phyloP scores from a whole-genome alignment of 108 stramenopile species.

The Craspedostauros australis region DNA sequence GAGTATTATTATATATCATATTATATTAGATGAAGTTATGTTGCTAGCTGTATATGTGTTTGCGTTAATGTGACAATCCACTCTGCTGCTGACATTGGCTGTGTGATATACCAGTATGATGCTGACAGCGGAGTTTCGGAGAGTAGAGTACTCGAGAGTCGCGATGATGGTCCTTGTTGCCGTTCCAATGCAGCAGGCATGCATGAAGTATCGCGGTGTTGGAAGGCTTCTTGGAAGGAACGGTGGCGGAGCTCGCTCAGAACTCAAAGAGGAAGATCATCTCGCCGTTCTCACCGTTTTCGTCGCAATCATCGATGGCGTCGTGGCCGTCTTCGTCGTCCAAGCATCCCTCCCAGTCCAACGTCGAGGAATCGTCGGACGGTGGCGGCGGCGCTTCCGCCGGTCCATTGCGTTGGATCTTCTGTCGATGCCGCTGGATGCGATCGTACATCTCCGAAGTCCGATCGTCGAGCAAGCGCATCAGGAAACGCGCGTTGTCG shows the following conservation, averaged over 20 bases:
- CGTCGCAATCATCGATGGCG: not conserved
- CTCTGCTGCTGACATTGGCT: not conserved
- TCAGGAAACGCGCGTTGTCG: conserved; percentile 17
- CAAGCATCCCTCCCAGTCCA: not conserved
- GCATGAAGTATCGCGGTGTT: not conserved
- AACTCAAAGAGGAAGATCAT: conserved; percentile 24
- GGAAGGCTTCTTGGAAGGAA: not conserved
- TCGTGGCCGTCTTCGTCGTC: not conserved
- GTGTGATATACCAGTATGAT: not conserved
- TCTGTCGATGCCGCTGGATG: conserved; percentile 6
- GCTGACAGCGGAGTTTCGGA: not conserved
- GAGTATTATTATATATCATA: too few species aligned
- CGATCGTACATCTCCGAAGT: conserved; percentile 46
- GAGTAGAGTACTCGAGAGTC: not conserved
- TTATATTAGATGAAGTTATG: too few species aligned
- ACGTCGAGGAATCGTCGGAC: not conserved
- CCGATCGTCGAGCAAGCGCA: conserved; percentile 27
- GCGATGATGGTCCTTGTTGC: not conserved
- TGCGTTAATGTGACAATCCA: too few species aligned
- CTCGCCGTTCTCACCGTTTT: conserved; percentile 7
- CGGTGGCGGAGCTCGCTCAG: not conserved
- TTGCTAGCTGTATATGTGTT: too few species aligned
- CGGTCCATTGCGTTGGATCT: not conserved
- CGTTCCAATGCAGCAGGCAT: not conserved
- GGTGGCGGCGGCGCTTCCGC: not conserved